A percentile compares a stretch with the other conserved stretches of the same genome.
Conservation (phyloP, 2,329 filamentous ascomycete species). For the Ceratocystis harringtonii region DNA sequence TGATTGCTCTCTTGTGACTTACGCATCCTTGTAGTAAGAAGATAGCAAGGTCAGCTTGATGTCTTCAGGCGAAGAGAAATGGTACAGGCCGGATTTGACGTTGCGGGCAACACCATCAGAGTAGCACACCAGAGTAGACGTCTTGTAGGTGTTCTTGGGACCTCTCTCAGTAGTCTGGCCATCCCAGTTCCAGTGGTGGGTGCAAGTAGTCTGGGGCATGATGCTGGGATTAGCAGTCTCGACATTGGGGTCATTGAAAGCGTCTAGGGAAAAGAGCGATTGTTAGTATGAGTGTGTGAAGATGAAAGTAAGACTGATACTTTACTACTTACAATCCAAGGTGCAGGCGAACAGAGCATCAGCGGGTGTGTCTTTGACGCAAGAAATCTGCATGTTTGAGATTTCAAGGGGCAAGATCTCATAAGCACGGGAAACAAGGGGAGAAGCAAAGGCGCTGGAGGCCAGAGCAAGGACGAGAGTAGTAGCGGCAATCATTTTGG, state of each 20-base stretch:
- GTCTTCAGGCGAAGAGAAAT: slow-evolving; percentile 4
- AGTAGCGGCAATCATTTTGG: background rate
- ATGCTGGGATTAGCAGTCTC: background rate
- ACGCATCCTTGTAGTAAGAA: slow-evolving; percentile 3
- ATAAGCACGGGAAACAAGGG: background rate
- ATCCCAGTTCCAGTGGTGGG: slow-evolving; percentile 21
- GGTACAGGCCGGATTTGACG: slow-evolving; percentile 5
- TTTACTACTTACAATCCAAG: slow-evolving; percentile 10
- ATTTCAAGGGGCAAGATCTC: slow-evolving; percentile 4
- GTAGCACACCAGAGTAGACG: slow-evolving; percentile 15
- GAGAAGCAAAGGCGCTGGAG: slow-evolving; percentile 3
- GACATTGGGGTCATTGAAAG: slow-evolving; percentile 11
- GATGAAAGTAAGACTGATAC: background rate
- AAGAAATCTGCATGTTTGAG: slow-evolving; percentile 6
- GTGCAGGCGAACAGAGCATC: slow-evolving; percentile 8
- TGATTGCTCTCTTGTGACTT: background rate
- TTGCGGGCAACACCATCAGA: background rate
- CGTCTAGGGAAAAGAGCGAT: slow-evolving; percentile 1
- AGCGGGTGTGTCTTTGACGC: background rate
- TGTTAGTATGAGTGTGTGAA: background rate
- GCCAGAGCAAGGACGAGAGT: slow-evolving; percentile 8
- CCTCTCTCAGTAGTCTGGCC: slow-evolving; percentile 19
- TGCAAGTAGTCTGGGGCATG: slow-evolving; percentile 14
- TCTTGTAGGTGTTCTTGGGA: slow-evolving; percentile 22
- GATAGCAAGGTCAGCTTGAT: slow-evolving; percentile 9